Percentiles rank a stretch among this genome's conserved stretches.
Evolutionary conservation across 2,329 filamentous ascomycete genomes (phyloP).

Genomic region (Davidsoniella neocaledoniae): DNA sequence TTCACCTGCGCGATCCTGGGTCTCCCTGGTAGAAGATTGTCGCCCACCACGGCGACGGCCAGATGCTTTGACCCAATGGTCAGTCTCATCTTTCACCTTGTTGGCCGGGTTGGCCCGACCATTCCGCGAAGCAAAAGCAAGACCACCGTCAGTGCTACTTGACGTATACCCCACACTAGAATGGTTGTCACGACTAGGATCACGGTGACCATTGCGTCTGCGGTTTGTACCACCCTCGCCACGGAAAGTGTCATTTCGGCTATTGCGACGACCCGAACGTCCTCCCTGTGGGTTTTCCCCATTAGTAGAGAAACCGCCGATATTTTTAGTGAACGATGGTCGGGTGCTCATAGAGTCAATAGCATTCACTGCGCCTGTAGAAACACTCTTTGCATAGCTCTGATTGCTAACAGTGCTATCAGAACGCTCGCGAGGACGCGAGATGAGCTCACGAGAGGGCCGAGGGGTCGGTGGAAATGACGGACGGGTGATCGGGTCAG

Average conservation of each 20-base stretch:
- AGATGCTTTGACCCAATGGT: neutral
- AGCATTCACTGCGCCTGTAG: no score
- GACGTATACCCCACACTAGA: neutral
- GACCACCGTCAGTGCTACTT: constrained; percentile 1
- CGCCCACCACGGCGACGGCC: neutral
- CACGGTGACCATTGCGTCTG: neutral
- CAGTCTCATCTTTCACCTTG: neutral
- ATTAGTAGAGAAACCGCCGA: no score
- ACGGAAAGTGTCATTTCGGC: neutral
- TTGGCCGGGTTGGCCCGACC: neutral
- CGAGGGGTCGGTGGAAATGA: neutral
- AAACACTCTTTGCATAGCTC: neutral
- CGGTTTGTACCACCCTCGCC: neutral
- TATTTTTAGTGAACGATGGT: no score
- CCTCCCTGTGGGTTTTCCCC: neutral
- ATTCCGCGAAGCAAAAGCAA: neutral
- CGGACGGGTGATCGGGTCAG: constrained; percentile 1
- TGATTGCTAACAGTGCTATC: constrained; percentile 7
- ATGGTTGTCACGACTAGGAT: neutral
- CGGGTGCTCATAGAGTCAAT: no score
- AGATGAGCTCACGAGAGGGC: neutral
- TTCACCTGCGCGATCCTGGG: neutral
- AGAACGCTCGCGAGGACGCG: constrained; percentile 5
- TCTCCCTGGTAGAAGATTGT: no score
- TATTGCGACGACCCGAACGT: neutral